Conservation (phyloP, 768 basidiomycete species). For the Psilocybe cubensis region DNA sequence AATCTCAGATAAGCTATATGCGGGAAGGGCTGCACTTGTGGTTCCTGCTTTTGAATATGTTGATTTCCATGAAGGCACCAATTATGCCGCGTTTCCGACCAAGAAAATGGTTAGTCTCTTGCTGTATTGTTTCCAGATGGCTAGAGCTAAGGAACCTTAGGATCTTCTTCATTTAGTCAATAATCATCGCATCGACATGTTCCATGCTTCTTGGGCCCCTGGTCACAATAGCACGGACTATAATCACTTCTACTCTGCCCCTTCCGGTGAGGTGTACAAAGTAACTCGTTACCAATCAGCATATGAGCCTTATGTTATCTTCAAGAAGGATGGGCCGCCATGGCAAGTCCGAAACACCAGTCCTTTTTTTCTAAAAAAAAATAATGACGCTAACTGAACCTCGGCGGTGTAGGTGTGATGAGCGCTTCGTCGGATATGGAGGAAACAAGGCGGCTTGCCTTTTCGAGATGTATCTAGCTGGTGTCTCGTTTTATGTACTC, state of each 20-base stretch:
- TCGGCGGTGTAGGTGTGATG: conserved; percentile 72
- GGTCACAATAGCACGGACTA: conserved; percentile 88
- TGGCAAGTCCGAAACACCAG: conserved; percentile 50
- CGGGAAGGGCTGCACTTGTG: conserved; percentile 73
- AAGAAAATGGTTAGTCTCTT: conserved; percentile 59
- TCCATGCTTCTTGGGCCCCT: conserved; percentile 76
- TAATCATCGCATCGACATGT: conserved; percentile 64
- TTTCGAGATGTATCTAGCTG: conserved; percentile 89
- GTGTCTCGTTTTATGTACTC: conserved; percentile 82
- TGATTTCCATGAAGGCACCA: conserved; percentile 63
- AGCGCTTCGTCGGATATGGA: conserved; percentile 89
- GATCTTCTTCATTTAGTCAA: conserved; percentile 62
- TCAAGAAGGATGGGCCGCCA: conserved; percentile 74
- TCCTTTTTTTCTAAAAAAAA: background rate
- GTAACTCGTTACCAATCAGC: conserved; percentile 79
- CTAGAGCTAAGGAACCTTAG: conserved; percentile 29
- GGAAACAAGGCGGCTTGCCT: conserved; percentile 93
- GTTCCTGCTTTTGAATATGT: conserved; percentile 86
- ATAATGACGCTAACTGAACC: background rate
- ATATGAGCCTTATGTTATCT: conserved; percentile 89
- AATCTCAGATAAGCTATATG: conserved; percentile 46
- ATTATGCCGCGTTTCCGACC: conserved; percentile 62
- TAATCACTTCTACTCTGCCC: conserved; percentile 60
- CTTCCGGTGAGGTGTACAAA: conserved; percentile 71
- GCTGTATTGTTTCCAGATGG: background rate